A percentile compares a stretch with the other conserved stretches of the same genome.
phyloP scores from a whole-genome alignment of 176 grass and related monocot genomes.

The Elaeis guineensis region DNA sequence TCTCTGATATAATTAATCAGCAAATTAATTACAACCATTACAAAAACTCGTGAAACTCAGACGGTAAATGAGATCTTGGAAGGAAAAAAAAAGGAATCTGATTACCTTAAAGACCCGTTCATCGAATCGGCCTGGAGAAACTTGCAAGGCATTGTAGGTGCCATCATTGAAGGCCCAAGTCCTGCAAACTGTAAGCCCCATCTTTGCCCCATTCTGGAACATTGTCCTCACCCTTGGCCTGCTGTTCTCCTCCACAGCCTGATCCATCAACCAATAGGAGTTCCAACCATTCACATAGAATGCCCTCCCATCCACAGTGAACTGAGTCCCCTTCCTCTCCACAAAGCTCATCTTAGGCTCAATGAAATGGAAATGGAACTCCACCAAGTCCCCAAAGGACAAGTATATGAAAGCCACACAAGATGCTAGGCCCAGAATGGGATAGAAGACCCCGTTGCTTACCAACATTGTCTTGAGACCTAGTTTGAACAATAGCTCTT shows the following conservation, averaged over 20 bases:
- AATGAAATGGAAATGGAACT: constrained; percentile 14
- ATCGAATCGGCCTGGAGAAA: constrained; percentile 66
- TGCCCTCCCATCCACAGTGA: constrained; percentile 42
- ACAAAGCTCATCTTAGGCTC: constrained; percentile 45
- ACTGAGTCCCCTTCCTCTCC: constrained; percentile 52
- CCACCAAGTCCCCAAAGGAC: constrained; percentile 44
- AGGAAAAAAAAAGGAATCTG: not conserved
- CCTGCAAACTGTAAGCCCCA: constrained; percentile 97
- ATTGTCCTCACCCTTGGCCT: constrained; percentile 48
- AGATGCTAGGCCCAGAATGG: constrained; percentile 57
- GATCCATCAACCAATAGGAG: constrained; percentile 98
- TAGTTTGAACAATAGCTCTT: too few relatives aligned
- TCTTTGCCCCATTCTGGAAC: constrained; percentile 34
- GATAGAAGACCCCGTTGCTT: constrained; percentile 52
- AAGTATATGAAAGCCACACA: constrained; percentile 67
- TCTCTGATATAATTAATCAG: too few relatives aligned
- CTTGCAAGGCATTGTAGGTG: constrained; percentile 78
- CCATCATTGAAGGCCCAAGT: constrained; percentile 98
- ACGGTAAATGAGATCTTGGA: too few relatives aligned
- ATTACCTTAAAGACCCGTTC: constrained; percentile 72
- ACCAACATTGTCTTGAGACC: constrained; percentile 31
- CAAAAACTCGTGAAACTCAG: too few relatives aligned
- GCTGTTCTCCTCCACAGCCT: constrained; percentile 57
- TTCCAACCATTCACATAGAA: constrained; percentile 98
- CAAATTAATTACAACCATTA: too few relatives aligned